Base-by-base conservation (phyloP, 2,329 filamentous ascomycete species). In the Alternaria gansuensis region DNA sequence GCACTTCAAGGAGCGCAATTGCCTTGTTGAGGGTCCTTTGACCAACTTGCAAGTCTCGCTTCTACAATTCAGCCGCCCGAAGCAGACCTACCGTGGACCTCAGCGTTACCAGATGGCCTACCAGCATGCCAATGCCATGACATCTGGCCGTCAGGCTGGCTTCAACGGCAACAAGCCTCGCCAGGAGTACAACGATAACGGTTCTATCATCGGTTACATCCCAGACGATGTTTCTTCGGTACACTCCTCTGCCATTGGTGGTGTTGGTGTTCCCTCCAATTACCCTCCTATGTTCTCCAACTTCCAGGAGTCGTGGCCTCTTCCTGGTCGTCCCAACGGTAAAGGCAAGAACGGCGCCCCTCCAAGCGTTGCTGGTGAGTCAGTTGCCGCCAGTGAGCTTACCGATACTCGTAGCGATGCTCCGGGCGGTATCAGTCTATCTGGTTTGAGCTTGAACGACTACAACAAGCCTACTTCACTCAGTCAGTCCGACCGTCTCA, bases 1-100 rank as follows among this genome's bases (percentile, higher is more conserved):
- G 37, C 95, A 99, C 78, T 99, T 97, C 85, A 98, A 98, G 82
- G 93, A 98, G 76, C 89, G 88, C 69, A 96, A 96, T 72, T 98
- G 94, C 76, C 87, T 99, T 11, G 95, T 99, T 5, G 95, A 99
- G 77, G 95, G 95, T 0, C 94, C 95, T 21, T 83, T 99, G 64
- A 95, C 90, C 62, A 99, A 99, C 75, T 84, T 99, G n/a, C 95
- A 98, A 78, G 90, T 93, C 26, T 97, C 93, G 11, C 85, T 99
- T 46, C 86, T 98, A 64, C 95, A 99, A 74, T 99, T 99, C 80
- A 93, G 91, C 77, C 89, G 92, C 7, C 95, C 95, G 23, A 97
- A 96, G 83, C 91, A 94, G 67, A 91, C 89, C 33, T 97, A 96
- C 77, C 92, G 95, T 60, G 89, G 89, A 21, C 93, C 93, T 51